phyloP scores from a whole-genome alignment of 768 basidiomycete genomes.

The Strobilomyces confusus region DNA sequence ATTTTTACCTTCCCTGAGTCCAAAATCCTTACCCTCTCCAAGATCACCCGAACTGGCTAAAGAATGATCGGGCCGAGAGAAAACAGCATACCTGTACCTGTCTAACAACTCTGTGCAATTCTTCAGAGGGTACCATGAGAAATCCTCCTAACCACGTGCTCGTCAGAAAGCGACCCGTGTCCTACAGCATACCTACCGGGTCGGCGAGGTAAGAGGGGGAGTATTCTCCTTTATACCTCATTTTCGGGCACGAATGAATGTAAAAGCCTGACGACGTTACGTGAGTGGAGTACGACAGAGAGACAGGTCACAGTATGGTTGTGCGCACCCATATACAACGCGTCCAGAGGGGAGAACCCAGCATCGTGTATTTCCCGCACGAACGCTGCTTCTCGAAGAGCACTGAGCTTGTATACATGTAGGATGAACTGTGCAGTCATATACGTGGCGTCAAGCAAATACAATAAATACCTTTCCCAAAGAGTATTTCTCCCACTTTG shows the following conservation, averaged over 20 bases:
- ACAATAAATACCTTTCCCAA: conserved; percentile 62
- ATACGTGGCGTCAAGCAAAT: not conserved
- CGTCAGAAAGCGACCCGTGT: conserved; percentile 1
- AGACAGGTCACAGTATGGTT: not conserved
- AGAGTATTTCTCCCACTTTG: conserved; percentile 61
- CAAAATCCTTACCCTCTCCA: conserved; percentile 21
- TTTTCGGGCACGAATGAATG: conserved; percentile 88
- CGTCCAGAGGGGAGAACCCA: conserved; percentile 59
- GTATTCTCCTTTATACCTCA: conserved; percentile 96
- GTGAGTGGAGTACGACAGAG: not conserved
- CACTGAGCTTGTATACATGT: conserved; percentile 58
- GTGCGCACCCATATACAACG: conserved; percentile 80
- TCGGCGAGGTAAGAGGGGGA: conserved; percentile 83
- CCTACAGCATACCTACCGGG: conserved; percentile 49
- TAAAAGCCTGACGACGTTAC: conserved; percentile 66
- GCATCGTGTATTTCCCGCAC: conserved; percentile 70
- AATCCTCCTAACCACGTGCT: conserved; percentile 54
- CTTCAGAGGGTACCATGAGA: conserved; percentile 69
- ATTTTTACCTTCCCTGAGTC: not conserved
- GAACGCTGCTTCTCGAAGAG: conserved; percentile 74
- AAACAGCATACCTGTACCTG: conserved; percentile 63
- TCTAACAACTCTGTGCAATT: conserved; percentile 60
- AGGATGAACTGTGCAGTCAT: not conserved
- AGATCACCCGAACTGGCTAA: conserved; percentile 31
- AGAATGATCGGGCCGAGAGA: conserved; percentile 60